Percentiles rank a stretch among this genome's conserved stretches.
These are phyloP conservation scores for Colletotrichum tropicicola DNA, from an alignment of 2,329 filamentous ascomycete species.

Conservation along the genomic window DNA sequence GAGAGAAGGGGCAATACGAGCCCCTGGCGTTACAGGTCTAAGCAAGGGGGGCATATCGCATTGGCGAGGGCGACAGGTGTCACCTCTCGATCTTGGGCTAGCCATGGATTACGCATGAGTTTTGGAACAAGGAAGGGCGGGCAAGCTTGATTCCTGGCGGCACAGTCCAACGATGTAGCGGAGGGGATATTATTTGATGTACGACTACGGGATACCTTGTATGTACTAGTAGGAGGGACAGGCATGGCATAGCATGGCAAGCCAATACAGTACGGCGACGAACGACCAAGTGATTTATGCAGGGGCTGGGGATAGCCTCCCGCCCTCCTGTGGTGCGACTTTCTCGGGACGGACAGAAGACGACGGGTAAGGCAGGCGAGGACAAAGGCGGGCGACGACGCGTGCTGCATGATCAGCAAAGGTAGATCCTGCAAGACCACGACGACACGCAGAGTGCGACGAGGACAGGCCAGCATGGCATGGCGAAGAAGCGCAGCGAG, in stretches of 20 bases:
- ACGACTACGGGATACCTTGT: neutral
- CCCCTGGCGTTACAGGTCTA: constrained; percentile 26
- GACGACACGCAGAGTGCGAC: neutral
- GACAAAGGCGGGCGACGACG: neutral
- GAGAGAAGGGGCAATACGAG: constrained; percentile 7
- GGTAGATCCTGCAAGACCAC: neutral
- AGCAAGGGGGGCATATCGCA: constrained; percentile 12
- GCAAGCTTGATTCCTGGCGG: neutral
- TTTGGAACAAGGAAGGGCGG: neutral
- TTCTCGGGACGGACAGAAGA: neutral
- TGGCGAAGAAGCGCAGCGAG: neutral
- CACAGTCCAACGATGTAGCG: neutral
- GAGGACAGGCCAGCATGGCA: neutral
- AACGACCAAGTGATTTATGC: neutral
- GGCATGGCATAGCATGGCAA: neutral
- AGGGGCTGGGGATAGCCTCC: constrained; percentile 16
- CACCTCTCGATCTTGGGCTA: constrained; percentile 15
- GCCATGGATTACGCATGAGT: neutral
- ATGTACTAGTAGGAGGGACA: neutral
- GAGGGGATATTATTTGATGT: neutral
- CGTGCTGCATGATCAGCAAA: neutral
- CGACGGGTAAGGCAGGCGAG: neutral
- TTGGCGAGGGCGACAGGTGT: constrained; percentile 3
- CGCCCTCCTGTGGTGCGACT: constrained; percentile 4
- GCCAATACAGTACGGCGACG: neutral